Percentiles rank a stretch among this genome's conserved stretches.
phyloP scores from a whole-genome alignment of 2,329 filamentous ascomycete genomes.

The Aspergillus floridensis region DNA sequence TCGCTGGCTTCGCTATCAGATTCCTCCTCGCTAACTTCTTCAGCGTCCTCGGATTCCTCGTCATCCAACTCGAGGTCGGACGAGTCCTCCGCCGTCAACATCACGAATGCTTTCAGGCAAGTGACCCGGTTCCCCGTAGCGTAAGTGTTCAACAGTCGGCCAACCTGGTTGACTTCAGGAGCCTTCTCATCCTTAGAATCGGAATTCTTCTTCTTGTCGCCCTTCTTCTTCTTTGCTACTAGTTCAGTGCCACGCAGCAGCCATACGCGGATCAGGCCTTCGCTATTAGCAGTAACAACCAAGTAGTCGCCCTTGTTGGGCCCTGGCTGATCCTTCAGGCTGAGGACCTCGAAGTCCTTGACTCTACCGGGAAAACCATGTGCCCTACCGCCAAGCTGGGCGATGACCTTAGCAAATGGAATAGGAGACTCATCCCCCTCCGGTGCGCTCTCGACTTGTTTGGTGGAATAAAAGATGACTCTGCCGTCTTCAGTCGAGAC shows the following conservation, averaged over 20 bases:
- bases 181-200: slow-evolving; percentile 18
- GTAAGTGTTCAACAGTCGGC: slow-evolving; percentile 70
- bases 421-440: slow-evolving; percentile 53
- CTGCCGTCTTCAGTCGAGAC: slow-evolving; percentile 88
- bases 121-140: slow-evolving; percentile 87
- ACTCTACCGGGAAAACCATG: slow-evolving; percentile 68
- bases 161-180: slow-evolving; percentile 48
- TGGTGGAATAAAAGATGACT: slow-evolving; percentile 77
- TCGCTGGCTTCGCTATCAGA: slow-evolving; percentile 30
- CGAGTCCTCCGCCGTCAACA: slow-evolving; percentile 61
- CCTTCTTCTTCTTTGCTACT: slow-evolving; percentile 13
- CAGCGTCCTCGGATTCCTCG: slow-evolving; percentile 29
- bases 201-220: slow-evolving; percentile 20
- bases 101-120: slow-evolving; percentile 80
- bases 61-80: slow-evolving; percentile 52
- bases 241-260: slow-evolving; percentile 47
- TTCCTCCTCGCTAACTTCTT: slow-evolving; percentile 21
- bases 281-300: slow-evolving; percentile 75
- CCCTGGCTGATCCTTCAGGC: slow-evolving; percentile 37
- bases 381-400: slow-evolving; percentile 73
- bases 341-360: slow-evolving; percentile 79
- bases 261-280: slow-evolving; percentile 82
- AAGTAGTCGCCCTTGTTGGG: slow-evolving; percentile 46
- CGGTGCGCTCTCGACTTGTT: slow-evolving; percentile 37
- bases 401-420: slow-evolving; percentile 61